phyloP scores from a whole-genome alignment of 2,329 filamentous ascomycete genomes.

The Lachnellula occidentalis region DNA sequence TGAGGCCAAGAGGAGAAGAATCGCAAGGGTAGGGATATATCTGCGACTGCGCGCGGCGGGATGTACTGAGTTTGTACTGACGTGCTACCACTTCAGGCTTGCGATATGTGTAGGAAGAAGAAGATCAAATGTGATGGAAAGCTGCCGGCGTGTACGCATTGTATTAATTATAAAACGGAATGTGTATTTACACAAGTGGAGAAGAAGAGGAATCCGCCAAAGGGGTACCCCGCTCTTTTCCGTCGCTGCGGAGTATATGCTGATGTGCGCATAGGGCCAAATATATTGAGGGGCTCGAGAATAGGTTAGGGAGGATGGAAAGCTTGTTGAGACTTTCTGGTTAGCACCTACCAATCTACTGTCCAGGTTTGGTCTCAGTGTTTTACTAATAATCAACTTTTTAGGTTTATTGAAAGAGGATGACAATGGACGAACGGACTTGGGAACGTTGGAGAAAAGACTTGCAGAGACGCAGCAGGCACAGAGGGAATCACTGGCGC shows the following conservation, averaged over 20 bases:
- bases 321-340: slow-evolving; percentile 79
- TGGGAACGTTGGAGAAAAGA: slow-evolving; percentile 81
- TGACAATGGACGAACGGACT: slow-evolving; percentile 77
- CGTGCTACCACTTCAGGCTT: slow-evolving; percentile 38
- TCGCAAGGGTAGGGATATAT: slow-evolving; percentile 52
- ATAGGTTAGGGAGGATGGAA: slow-evolving; percentile 93
- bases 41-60: background rate
- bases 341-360: slow-evolving; percentile 30
- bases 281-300: slow-evolving; percentile 96
- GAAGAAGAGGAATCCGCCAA: slow-evolving; percentile 96
- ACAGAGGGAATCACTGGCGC: slow-evolving; percentile 25
- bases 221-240: slow-evolving; percentile 60
- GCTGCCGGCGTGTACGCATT: slow-evolving; percentile 90
- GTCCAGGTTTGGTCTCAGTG: background rate
- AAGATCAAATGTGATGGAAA: slow-evolving; percentile 99
- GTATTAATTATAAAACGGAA: slow-evolving; percentile 95
- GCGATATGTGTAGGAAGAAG: slow-evolving; percentile 80
- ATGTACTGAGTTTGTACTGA: background rate
- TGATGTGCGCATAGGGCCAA: slow-evolving; percentile 62
- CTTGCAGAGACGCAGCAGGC: slow-evolving; percentile 48
- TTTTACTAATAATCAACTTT: slow-evolving; percentile 1
- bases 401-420: slow-evolving; percentile 77
- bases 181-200: slow-evolving; percentile 97
- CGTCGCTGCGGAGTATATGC: background rate
- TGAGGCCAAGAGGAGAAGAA: slow-evolving; percentile 64